These are phyloP conservation scores for Zalaria sp. DNA, from an alignment of 2,329 filamentous ascomycete genomes.

Conservation along the genomic window DNA sequence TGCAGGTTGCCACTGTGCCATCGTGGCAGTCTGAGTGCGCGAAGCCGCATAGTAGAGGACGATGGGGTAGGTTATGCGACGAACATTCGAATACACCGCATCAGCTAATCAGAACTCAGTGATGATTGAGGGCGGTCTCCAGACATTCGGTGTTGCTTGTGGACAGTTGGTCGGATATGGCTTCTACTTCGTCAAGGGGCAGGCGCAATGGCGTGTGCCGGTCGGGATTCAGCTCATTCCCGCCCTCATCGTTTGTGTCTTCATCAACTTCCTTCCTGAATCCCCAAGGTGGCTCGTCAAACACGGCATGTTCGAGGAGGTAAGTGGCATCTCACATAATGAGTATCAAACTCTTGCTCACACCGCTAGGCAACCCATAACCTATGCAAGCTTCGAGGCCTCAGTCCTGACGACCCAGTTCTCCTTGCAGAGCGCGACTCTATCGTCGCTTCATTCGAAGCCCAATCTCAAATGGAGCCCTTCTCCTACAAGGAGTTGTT, in stretches of 20 bases:
- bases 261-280: slow-evolving; percentile 30
- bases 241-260: slow-evolving; percentile 25
- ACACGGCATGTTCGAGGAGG: slow-evolving; percentile 6
- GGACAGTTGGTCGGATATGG: slow-evolving; percentile 6
- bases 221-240: slow-evolving; percentile 27
- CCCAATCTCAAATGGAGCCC: slow-evolving; percentile 4
- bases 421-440: slow-evolving; percentile 1
- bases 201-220: slow-evolving; percentile 18
- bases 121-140: no score
- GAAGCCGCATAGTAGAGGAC: slow-evolving; percentile 6
- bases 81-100: no score
- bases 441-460: slow-evolving; percentile 7
- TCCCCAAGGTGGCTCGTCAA: slow-evolving; percentile 23
- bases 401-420: not conserved
- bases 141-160: no score
- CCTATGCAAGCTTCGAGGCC: slow-evolving; percentile 5
- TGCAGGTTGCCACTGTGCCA: slow-evolving; percentile 40
- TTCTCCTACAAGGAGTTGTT: slow-evolving; percentile 11
- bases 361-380: slow-evolving; percentile 2
- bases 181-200: slow-evolving; percentile 6
- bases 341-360: no score
- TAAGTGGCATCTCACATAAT: not conserved
- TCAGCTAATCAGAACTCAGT: no score
- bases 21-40: slow-evolving; percentile 41
- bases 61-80: slow-evolving; percentile 4